These are phyloP conservation scores for Pistacia vera DNA, from an alignment of 345 rosid genomes.

Conservation along the genomic window DNA sequence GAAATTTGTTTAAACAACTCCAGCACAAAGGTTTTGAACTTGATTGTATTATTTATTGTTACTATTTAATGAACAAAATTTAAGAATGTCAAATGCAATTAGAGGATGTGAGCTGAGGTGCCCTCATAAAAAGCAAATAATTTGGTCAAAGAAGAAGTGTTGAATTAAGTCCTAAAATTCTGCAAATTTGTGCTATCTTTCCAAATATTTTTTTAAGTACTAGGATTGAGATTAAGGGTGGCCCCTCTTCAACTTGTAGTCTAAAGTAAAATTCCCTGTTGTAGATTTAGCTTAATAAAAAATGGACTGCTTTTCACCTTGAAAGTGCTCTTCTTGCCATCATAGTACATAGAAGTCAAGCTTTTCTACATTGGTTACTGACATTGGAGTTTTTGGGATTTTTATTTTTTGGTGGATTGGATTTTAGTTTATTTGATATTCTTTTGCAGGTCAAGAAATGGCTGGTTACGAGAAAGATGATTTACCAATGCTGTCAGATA, in stretches of 20 bases:
- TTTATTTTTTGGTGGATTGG: background rate
- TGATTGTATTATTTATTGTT: background rate
- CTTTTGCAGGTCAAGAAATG: slow-evolving; percentile 44
- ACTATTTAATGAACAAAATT: background rate
- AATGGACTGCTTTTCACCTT: background rate
- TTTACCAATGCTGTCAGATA: slow-evolving; percentile 61
- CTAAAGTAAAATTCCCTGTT: background rate
- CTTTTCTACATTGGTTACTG: background rate
- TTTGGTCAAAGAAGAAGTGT: background rate
- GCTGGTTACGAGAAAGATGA: slow-evolving; percentile 59
- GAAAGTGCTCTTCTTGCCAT: background rate
- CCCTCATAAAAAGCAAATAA: background rate
- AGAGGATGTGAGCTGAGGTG: background rate
- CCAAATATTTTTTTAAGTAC: background rate
- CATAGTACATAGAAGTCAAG: background rate
- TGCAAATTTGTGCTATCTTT: background rate
- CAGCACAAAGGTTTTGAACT: background rate
- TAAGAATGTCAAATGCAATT: background rate
- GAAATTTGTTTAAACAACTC: background rate
- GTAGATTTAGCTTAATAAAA: background rate
- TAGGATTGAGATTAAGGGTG: background rate
- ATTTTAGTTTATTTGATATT: slow-evolving; percentile 1
- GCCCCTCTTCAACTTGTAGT: background rate
- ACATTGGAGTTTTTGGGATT: background rate
- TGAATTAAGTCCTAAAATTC: background rate